A percentile compares a stretch with the other conserved stretches of the same genome.
Conservation (phyloP, 192 early-diverging fungal species). For the Backusella morwellensis region DNA sequence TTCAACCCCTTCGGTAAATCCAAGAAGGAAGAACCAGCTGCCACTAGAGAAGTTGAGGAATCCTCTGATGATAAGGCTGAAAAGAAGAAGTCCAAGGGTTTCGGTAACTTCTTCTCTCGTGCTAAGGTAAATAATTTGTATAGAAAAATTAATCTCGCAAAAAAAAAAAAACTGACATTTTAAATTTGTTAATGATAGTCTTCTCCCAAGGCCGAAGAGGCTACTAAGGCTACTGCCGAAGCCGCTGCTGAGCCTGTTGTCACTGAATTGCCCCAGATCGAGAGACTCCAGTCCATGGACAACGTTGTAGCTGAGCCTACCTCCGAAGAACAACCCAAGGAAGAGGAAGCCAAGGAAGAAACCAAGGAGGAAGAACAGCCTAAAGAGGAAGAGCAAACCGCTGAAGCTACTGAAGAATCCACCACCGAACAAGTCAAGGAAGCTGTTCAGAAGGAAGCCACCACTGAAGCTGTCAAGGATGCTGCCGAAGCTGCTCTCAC, state of each 20-base stretch:
- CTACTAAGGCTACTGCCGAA: background rate
- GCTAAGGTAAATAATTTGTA: background rate
- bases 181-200: background rate
- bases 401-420: background rate
- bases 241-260: background rate
- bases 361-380: background rate
- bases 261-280: conserved; percentile 14
- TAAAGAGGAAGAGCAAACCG: background rate
- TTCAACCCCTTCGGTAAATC: conserved; percentile 18
- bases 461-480: conserved; percentile 6
- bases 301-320: background rate
- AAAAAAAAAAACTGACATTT: background rate
- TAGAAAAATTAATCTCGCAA: background rate
- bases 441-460: background rate
- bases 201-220: conserved; percentile 10
- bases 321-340: background rate
- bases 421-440: conserved; percentile 8
- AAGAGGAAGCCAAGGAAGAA: background rate
- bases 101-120: background rate
- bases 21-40: conserved; percentile 4
- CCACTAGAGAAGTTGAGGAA: background rate
- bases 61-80: background rate
- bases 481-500: conserved; percentile 23
- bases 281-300: conserved; percentile 2
- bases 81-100: background rate